Conservation (phyloP, 257 asterid species). For the Capsicum baccatum region DNA sequence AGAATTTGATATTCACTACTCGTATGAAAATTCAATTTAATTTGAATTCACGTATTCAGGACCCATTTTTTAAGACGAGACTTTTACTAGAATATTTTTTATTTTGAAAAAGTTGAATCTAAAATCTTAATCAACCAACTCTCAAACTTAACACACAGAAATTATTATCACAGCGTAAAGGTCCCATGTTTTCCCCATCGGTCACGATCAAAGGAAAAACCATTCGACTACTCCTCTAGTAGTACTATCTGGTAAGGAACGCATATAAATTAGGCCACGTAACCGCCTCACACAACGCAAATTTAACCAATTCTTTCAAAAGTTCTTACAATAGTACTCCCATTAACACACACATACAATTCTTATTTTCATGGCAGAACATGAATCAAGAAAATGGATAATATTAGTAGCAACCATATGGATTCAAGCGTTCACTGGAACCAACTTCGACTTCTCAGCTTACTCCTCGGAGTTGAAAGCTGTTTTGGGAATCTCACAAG, state of each 20-base stretch:
- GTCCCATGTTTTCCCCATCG: no score
- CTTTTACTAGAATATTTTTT: no score
- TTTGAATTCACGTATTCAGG: no score
- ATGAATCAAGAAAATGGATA: slow-evolving; percentile 78
- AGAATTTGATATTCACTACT: no score
- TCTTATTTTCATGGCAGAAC: slow-evolving; percentile 43
- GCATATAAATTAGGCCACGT: slow-evolving; percentile 56
- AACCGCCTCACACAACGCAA: background rate
- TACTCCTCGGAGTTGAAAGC: slow-evolving; percentile 80
- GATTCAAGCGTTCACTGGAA: slow-evolving; percentile 94
- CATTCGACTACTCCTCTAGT: background rate
- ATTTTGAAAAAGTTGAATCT: no score
- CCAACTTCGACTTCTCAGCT: slow-evolving; percentile 87
- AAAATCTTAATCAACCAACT: no score
- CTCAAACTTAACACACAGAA: no score
- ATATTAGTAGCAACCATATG: slow-evolving; percentile 77
- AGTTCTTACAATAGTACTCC: no score
- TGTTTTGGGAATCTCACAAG: slow-evolving; percentile 75
- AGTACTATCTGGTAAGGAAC: background rate
- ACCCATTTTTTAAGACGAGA: no score
- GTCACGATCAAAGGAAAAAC: background rate
- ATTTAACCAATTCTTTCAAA: background rate
- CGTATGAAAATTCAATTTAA: no score
- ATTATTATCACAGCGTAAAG: no score
- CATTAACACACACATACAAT: no score